phyloP scores from a whole-genome alignment of 345 rosid species.

The Limnanthes douglasii region DNA sequence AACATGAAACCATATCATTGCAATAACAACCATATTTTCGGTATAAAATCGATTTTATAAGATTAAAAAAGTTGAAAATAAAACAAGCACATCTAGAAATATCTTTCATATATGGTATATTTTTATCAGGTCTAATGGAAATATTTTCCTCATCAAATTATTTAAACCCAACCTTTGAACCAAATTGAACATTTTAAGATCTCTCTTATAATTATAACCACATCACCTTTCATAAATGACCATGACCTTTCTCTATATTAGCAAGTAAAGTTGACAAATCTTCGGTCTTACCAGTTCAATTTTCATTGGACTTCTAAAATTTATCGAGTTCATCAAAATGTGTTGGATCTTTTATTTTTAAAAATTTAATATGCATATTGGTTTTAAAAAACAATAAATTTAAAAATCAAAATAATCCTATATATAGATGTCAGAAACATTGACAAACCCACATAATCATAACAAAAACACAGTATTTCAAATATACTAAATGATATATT shows the following conservation, averaged over 20 bases:
- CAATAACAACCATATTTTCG: slow-evolving; percentile 4
- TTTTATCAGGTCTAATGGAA: slow-evolving; percentile 66
- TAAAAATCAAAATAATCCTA: no score
- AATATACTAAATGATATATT: no score
- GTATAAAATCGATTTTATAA: not conserved
- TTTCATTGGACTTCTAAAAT: slow-evolving; percentile 61
- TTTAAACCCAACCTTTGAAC: slow-evolving; percentile 97
- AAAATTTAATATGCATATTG: no score
- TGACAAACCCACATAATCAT: no score
- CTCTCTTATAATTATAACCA: slow-evolving; percentile 84
- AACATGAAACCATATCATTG: no score
- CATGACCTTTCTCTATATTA: slow-evolving; percentile 91
- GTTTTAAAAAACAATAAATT: no score
- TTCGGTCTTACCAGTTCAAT: slow-evolving; percentile 59
- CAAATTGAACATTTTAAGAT: slow-evolving; percentile 78
- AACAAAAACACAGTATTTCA: no score
- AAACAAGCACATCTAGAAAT: slow-evolving; percentile 95
- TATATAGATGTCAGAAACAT: no score
- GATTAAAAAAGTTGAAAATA: no score
- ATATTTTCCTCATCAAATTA: slow-evolving; percentile 96
- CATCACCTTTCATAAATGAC: slow-evolving; percentile 98
- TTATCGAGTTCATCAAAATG: slow-evolving; percentile 96
- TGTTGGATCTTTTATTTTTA: no score
- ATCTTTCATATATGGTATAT: slow-evolving; percentile 82
- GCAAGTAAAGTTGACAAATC: slow-evolving; percentile 75